Conservation (phyloP, 148 eudicot genomes). For the Vaccinium corymbosum region DNA sequence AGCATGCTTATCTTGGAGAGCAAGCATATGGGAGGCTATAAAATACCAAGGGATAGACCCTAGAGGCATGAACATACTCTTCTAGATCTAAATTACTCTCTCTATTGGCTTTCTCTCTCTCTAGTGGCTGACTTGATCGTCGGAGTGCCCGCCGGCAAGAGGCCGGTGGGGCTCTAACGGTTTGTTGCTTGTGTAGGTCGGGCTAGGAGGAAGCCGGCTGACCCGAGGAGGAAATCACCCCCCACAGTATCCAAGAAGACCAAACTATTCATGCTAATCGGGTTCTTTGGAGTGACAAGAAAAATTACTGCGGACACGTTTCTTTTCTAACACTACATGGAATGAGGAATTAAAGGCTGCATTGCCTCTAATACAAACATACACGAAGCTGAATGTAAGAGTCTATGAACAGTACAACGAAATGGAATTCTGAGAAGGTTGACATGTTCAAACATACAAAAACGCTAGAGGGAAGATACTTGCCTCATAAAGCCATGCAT, state of each 20-base stretch:
- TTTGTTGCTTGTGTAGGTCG: too few species aligned
- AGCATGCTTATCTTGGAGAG: too few species aligned
- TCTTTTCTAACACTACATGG: not conserved
- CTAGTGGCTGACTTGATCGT: too few species aligned
- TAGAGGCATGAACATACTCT: too few species aligned
- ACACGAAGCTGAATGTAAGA: not conserved
- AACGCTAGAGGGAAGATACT: constrained; percentile 29
- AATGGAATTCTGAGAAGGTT: not conserved
- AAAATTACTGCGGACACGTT: not conserved
- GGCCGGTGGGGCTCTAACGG: too few species aligned
- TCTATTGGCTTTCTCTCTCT: too few species aligned
- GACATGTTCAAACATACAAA: not conserved
- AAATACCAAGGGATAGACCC: too few species aligned
- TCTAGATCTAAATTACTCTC: too few species aligned
- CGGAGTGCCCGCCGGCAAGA: too few species aligned
- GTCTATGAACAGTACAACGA: not conserved
- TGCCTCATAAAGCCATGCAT: constrained; percentile 99
- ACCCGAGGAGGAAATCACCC: too few species aligned
- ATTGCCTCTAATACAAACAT: not conserved
- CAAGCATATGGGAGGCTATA: too few species aligned
- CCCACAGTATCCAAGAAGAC: not conserved
- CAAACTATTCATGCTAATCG: not conserved
- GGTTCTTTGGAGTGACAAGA: not conserved
- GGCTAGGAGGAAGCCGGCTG: too few species aligned
- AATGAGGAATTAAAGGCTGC: not conserved